Evolutionary conservation across 305 asterid species (phyloP).

Genomic region (Euphrasia arctica): DNA sequence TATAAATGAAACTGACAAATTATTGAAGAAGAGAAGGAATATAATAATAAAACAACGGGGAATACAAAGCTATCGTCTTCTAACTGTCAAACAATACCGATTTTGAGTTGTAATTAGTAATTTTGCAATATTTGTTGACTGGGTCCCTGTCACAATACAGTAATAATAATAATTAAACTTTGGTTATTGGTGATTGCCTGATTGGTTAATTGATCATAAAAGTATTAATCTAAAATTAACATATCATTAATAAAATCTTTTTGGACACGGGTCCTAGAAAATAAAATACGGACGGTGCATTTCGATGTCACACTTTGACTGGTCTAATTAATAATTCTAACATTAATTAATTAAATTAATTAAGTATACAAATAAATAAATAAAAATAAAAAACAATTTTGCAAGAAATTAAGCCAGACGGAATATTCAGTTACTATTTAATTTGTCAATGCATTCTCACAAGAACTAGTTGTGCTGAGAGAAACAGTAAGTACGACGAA

Average conservation of each 20-base stretch:
- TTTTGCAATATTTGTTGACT: too few relatives aligned
- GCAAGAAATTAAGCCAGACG: conserved; percentile 1
- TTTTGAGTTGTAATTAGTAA: too few relatives aligned
- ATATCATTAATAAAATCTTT: not conserved
- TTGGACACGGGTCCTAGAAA: not conserved
- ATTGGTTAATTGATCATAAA: not conserved
- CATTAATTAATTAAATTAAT: too few relatives aligned
- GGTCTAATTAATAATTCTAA: not conserved
- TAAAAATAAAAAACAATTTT: not conserved
- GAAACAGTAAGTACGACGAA: not conserved
- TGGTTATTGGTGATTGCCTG: too few relatives aligned
- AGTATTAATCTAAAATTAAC: not conserved
- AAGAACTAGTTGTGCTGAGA: not conserved
- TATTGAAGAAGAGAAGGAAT: too few relatives aligned
- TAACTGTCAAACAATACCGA: too few relatives aligned
- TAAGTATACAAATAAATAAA: not conserved
- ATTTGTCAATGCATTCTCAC: not conserved
- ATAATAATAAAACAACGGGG: too few relatives aligned
- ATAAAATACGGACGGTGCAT: not conserved
- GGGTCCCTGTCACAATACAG: too few relatives aligned
- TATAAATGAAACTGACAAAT: too few relatives aligned
- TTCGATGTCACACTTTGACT: conserved; percentile 13
- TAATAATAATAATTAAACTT: too few relatives aligned
- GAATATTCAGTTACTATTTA: not conserved
- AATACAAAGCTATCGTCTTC: not conserved